Evolutionary conservation across 116 monocot species (phyloP).

Genomic region (Dioscorea cayenensis): DNA sequence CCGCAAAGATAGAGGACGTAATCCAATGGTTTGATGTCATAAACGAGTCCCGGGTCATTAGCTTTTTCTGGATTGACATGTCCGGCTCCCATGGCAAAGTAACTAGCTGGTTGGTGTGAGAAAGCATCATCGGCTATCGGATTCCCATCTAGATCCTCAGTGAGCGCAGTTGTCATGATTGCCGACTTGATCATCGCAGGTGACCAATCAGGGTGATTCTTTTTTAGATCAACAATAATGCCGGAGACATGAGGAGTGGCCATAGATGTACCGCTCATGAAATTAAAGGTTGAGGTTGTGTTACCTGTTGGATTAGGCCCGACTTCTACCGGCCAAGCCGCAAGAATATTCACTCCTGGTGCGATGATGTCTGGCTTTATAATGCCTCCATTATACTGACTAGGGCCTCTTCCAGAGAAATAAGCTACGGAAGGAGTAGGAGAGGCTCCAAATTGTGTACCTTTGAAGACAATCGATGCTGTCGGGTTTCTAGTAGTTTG

Average conservation of each 20-base stretch:
- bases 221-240: not conserved
- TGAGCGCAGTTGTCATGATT: not conserved
- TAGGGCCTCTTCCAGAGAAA: not conserved
- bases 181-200: not conserved
- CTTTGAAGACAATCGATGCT: not conserved
- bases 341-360: not conserved
- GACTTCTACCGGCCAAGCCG: not conserved
- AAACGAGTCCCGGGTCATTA: not conserved
- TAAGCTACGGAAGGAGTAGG: not conserved
- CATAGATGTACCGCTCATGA: not conserved
- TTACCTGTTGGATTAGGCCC: not conserved
- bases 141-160: not conserved
- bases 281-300: not conserved
- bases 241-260: not conserved
- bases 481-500: not conserved
- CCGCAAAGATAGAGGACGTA: not conserved
- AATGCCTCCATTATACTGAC: not conserved
- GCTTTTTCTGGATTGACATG: not conserved
- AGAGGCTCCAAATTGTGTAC: not conserved
- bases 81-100: not conserved
- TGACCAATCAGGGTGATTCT: not conserved
- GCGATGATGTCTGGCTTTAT: not conserved
- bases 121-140: not conserved
- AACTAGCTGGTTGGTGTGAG: not conserved
- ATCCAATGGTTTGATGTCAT: not conserved